Conservation (phyloP, 2,329 filamentous ascomycete species). For the Gremmenia infestans region DNA sequence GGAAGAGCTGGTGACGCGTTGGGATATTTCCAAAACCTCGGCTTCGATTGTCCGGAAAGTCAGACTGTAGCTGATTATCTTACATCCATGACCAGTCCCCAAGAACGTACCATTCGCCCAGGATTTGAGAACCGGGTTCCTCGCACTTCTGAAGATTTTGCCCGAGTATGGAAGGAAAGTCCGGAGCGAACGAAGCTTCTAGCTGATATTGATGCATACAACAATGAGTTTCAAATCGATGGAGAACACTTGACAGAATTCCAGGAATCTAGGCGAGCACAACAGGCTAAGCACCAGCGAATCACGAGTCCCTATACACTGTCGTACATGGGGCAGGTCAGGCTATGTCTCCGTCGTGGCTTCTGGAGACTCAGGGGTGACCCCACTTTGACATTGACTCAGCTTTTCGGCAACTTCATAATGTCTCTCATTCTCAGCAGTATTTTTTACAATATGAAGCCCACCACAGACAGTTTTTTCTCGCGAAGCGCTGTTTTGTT, state of each 20-base stretch:
- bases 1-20: conserved; percentile 60
- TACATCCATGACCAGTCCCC: conserved; percentile 67
- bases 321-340: conserved; percentile 68
- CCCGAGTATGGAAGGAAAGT: conserved; percentile 43
- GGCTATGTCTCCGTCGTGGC: conserved; percentile 73
- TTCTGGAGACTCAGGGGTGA: conserved; percentile 64
- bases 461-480: conserved; percentile 52
- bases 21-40: conserved; percentile 64
- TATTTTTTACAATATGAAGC: conserved; percentile 55
- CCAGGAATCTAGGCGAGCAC: conserved; percentile 44
- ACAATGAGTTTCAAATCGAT: conserved; percentile 35
- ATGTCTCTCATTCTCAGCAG: conserved; percentile 58
- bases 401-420: conserved; percentile 28
- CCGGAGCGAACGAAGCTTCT: conserved; percentile 37
- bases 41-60: conserved; percentile 64
- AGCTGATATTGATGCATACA: conserved; percentile 25
- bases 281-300: conserved; percentile 53
- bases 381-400: conserved; percentile 8
- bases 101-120: conserved; percentile 48
- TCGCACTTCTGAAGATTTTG: conserved; percentile 64
- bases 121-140: conserved; percentile 59
- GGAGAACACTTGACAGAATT: conserved; percentile 50
- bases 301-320: conserved; percentile 74
- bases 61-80: conserved; percentile 59
- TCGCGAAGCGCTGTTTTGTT: conserved; percentile 57